Base-by-base conservation (phyloP, 1,284 basidiomycete species). In the Cryptococcus sp. region DNA sequence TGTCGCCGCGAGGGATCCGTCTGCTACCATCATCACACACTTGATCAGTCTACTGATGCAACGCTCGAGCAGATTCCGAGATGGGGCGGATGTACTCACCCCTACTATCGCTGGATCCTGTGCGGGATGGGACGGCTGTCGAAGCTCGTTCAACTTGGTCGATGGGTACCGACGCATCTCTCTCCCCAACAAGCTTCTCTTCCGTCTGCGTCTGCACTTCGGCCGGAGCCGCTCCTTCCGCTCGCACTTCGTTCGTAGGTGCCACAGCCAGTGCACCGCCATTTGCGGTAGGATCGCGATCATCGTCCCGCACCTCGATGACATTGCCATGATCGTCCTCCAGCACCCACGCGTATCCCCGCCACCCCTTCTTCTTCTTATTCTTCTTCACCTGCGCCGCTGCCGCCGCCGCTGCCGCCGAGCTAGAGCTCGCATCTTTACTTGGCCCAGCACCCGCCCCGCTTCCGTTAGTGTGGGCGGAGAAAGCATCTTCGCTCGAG, bases 331-430 rank as follows among this genome's bases (percentile, higher is more conserved):
- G 60, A 46, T 73, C 75, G 65, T 77, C 75, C 25, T 69, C 68
- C 44, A 72, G 48, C 27, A 75, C 72, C 56, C 75, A 67, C 3
- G 70, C 72, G 68, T 70, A 77, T 2, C 75, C 75, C 60, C 76
- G 76, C 74, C 74, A 76, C 2, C 74, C 73, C 47, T 63, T 67
- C 62, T 70, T 72, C 59, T 68, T 66, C 40, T 64, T 70, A 54
- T 67, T 65, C 59, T 70, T 73, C 31, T 61, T 60, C 31, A 50
- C 42, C 45, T 56, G 58, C 27, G 15, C 31, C 25, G 5, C 15
- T 35, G 22, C 45, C 42, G 42, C 42, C 10, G 42, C 42, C 8
- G n/a, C n/a, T 2, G 42, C 4, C 2, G 13, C 42, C 8, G n/a
- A 8, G n/a, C 42, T 16, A 7, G 41, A 42, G 7, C 3, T 17